Percentiles rank a stretch among this genome's conserved stretches.
Evolutionary conservation across 2,329 filamentous ascomycete genomes (phyloP).

Genomic region (Alternaria solani): DNA sequence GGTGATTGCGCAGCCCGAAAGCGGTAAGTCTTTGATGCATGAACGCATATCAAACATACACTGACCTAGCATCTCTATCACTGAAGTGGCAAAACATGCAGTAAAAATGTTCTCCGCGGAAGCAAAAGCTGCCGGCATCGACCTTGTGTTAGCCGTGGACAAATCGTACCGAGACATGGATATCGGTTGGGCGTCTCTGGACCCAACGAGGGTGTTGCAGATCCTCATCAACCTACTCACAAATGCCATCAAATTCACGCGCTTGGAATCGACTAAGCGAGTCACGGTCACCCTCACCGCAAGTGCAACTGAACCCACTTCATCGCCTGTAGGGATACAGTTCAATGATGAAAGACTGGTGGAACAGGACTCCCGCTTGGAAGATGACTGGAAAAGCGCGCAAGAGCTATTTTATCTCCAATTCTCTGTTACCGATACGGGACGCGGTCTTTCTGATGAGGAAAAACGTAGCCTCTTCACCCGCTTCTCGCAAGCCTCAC

Average conservation of each 20-base stretch:
- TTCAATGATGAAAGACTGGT: slow-evolving; percentile 38
- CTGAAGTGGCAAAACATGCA: slow-evolving; percentile 37
- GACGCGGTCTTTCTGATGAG: slow-evolving; percentile 49
- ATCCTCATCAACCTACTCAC: slow-evolving; percentile 52
- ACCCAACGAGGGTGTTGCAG: slow-evolving; percentile 53
- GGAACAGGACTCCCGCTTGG: slow-evolving; percentile 28
- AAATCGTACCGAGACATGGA: slow-evolving; percentile 48
- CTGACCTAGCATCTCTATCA: not conserved
- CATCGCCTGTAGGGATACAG: slow-evolving; percentile 39
- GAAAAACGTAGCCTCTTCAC: slow-evolving; percentile 46
- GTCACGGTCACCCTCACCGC: slow-evolving; percentile 52
- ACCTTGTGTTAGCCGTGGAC: slow-evolving; percentile 42
- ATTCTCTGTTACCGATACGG: slow-evolving; percentile 51
- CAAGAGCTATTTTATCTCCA: slow-evolving; percentile 42
- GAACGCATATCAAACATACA: not conserved
- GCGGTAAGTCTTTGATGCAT: not conserved
- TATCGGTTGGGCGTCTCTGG: slow-evolving; percentile 52
- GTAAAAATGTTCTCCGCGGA: slow-evolving; percentile 52
- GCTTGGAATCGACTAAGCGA: slow-evolving; percentile 34
- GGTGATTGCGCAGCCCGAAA: slow-evolving; percentile 47
- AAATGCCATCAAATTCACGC: slow-evolving; percentile 57
- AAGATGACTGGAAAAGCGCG: slow-evolving; percentile 46
- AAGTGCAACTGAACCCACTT: slow-evolving; percentile 37
- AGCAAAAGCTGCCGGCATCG: slow-evolving; percentile 40
- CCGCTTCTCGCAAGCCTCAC: slow-evolving; percentile 44